Evolutionary conservation across 305 asterid genomes (phyloP), one percentile per base, ranked within the genome.

Genomic region (Fraxinus velutina): DNA sequence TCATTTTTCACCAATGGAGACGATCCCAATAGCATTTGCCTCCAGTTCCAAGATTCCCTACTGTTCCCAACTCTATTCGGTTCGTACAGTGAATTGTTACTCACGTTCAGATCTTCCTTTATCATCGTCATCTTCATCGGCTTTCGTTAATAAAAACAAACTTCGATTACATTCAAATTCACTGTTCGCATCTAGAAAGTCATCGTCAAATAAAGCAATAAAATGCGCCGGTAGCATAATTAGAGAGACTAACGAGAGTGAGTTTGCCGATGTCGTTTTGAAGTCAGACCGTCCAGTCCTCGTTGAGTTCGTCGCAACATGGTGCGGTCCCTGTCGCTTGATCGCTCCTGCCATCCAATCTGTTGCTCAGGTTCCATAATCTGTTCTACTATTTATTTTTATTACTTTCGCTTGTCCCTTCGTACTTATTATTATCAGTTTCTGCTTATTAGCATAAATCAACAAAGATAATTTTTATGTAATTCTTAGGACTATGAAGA

Each of bases 281-380:
- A 92, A 92, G 84, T 92, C 97, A 0, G 90, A 90, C 32, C 91
- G 86, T 78, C 97, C 98, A 5, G 98, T 94, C 34, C 96, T 94
- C 6, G 97, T 92, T n/a, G 98, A 94, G 89, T 94, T 94, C 83
- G 92, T 92, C 15, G 98, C 98, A 77, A 87, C 92, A 29, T 94
- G 98, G 98, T 94, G 98, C 85, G 97, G 98, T 37, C 97, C 97
- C 72, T 94, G 98, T 89, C 98, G 98, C 71, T 86, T 94, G 90
- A 91, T 94, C 30, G 90, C 92, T 76, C 94, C 97, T 0, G 92
- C 95, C 60, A 83, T 94, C 81, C 90, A 90, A 83, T 78, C 91
- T 24, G 87, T 94, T 64, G 95, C 98, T 76, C 88, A 92, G 96
- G 98, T 92, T 66, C 60, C 34, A 10, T 21, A 6, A 62, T 15